A percentile compares a stretch with the other conserved stretches of the same genome.
Conservation (phyloP, 192 early-diverging fungal species). For the Phlyctochytrium bullatum region DNA sequence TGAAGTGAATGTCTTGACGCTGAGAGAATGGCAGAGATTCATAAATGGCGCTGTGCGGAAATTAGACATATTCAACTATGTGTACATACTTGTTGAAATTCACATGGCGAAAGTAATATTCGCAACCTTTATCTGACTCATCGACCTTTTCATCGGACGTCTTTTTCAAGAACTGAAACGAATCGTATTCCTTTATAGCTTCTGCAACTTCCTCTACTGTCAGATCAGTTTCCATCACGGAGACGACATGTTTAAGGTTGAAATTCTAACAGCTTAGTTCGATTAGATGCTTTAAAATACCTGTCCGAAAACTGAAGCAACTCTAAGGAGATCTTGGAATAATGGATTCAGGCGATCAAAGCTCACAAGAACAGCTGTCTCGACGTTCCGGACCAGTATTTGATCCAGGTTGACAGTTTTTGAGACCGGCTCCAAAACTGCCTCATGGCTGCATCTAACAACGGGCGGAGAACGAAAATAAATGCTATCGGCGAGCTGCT, state of each 20-base stretch:
- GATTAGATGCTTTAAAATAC: slow-evolving; percentile 7
- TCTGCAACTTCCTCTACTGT: slow-evolving; percentile 17
- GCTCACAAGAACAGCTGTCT: slow-evolving; percentile 24
- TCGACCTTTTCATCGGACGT: slow-evolving; percentile 3
- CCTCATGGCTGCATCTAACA: slow-evolving; percentile 19
- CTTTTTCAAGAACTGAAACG: slow-evolving; percentile 20
- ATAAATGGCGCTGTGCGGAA: slow-evolving; percentile 21
- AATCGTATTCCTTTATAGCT: slow-evolving; percentile 12
- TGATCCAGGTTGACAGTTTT: slow-evolving; percentile 23
- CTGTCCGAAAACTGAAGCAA: slow-evolving; percentile 29
- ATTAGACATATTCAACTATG: background rate
- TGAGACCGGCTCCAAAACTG: slow-evolving; percentile 6
- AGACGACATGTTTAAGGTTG: slow-evolving; percentile 18
- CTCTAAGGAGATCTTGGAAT: slow-evolving; percentile 30
- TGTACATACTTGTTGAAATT: slow-evolving; percentile 15
- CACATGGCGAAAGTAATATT: slow-evolving; percentile 24
- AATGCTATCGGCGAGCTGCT: slow-evolving; percentile 27
- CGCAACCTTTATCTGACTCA: slow-evolving; percentile 5
- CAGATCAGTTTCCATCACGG: slow-evolving; percentile 21
- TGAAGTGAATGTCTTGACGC: slow-evolving; percentile 24
- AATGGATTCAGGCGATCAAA: slow-evolving; percentile 28
- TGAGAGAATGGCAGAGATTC: slow-evolving; percentile 31
- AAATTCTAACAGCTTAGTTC: slow-evolving; percentile 15
- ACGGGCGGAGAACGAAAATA: slow-evolving; percentile 19
- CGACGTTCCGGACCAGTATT: slow-evolving; percentile 27